Evolutionary conservation across 129 eudicot genomes (phyloP).

Genomic region (Oenanthe sinensis): DNA sequence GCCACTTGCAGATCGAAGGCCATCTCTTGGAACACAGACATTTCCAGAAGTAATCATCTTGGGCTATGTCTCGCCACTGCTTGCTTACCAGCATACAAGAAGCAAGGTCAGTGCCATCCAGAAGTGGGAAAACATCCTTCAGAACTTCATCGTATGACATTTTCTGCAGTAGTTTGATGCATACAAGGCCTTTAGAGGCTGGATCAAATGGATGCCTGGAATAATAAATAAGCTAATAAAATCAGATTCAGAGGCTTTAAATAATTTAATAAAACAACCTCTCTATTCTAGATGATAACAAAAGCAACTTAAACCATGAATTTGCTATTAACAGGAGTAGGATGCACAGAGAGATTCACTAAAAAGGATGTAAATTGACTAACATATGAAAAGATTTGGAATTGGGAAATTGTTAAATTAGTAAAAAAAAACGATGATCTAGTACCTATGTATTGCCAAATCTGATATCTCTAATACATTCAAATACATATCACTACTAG

Average conservation of each 20-base stretch:
- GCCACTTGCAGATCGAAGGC: conserved; percentile 72
- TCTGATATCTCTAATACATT: not conserved
- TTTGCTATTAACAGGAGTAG: not conserved
- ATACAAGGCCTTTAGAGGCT: conserved; percentile 2
- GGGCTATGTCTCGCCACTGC: conserved; percentile 72
- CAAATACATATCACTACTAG: not conserved
- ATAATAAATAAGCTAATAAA: not conserved
- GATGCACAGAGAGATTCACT: not conserved
- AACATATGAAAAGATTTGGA: not conserved
- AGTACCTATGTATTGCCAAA: not conserved
- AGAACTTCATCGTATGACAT: conserved; percentile 56
- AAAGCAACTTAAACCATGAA: not conserved
- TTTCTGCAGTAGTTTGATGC: not conserved
- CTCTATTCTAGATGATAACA: not conserved
- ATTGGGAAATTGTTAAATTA: not conserved
- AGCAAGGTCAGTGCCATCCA: conserved; percentile 73
- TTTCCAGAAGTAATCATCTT: conserved; percentile 88
- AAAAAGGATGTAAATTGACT: not conserved
- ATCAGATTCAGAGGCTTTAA: not conserved
- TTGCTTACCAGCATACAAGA: conserved; percentile 69
- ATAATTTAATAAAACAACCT: not conserved
- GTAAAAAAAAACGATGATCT: not conserved
- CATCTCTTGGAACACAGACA: conserved; percentile 73
- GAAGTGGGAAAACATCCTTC: conserved; percentile 71
- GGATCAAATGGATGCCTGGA: conserved; percentile 22